Percentiles rank a stretch among this genome's conserved stretches.
Evolutionary conservation across 2,329 filamentous ascomycete species (phyloP).

Genomic region (Aspergillus sp.): DNA sequence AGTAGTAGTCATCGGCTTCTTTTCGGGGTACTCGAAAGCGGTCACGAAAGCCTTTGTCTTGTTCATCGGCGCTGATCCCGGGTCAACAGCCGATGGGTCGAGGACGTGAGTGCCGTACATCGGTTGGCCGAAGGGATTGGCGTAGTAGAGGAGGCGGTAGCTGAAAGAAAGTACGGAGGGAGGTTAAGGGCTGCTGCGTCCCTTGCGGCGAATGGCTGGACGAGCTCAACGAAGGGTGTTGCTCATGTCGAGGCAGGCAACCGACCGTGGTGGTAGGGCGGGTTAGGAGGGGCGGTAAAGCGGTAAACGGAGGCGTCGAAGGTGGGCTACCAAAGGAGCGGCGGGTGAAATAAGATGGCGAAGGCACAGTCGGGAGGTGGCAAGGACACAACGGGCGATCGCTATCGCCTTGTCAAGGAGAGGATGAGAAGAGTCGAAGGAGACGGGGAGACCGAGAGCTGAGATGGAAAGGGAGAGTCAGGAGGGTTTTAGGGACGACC

Average conservation of each 20-base stretch:
- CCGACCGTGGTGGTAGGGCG: neutral
- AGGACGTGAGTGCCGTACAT: slow-evolving; percentile 37
- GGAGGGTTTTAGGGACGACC: slow-evolving; percentile 15
- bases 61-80: slow-evolving; percentile 32
- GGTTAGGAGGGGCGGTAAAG: slow-evolving; percentile 13
- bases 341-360: slow-evolving; percentile 10
- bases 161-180: slow-evolving; percentile 2
- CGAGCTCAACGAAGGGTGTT: slow-evolving; percentile 20
- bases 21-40: slow-evolving; percentile 45
- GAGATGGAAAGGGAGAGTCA: slow-evolving; percentile 7
- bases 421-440: slow-evolving; percentile 3
- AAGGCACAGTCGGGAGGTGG: slow-evolving; percentile 9
- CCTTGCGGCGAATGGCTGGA: slow-evolving; percentile 21
- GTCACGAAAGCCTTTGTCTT: slow-evolving; percentile 40
- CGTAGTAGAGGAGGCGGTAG: neutral
- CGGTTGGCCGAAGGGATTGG: slow-evolving; percentile 18
- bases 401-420: slow-evolving; percentile 1
- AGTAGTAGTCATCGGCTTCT: slow-evolving; percentile 35
- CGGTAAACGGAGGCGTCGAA: slow-evolving; percentile 11
- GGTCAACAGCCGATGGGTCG: slow-evolving; percentile 35
- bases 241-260: slow-evolving; percentile 23
- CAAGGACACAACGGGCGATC: neutral
- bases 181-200: slow-evolving; percentile 14
- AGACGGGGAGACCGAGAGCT: neutral
- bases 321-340: slow-evolving; percentile 14